Evolutionary conservation across 495 filamentous ascomycete genomes (phyloP).

Genomic region (Tuber magnatum): DNA sequence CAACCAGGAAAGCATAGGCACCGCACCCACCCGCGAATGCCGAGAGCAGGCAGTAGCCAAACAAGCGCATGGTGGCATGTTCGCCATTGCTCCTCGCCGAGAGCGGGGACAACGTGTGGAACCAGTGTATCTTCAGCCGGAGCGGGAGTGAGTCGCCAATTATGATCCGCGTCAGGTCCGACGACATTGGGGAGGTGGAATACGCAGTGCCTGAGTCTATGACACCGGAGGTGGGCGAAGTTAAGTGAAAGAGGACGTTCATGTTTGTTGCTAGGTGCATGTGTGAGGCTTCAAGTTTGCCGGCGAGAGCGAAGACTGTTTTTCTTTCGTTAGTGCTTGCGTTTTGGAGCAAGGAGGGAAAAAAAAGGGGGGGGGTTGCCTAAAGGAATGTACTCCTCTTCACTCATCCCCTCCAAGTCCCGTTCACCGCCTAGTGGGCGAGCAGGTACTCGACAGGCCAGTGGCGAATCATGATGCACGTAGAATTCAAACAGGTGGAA

Average conservation of each 20-base stretch:
- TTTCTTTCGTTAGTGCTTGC: constrained; percentile 7
- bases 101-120: constrained; percentile 55
- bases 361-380: constrained; percentile 23
- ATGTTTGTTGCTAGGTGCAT: constrained; percentile 83
- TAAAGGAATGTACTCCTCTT: constrained; percentile 53
- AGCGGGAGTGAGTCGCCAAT: constrained; percentile 82
- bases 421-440: constrained; percentile 50
- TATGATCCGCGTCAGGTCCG: constrained; percentile 57
- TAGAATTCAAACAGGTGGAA: constrained; percentile 99
- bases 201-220: constrained; percentile 83
- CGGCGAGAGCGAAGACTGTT: constrained; percentile 72
- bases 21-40: constrained; percentile 45
- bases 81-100: constrained; percentile 51
- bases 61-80: constrained; percentile 14
- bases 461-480: constrained; percentile 89
- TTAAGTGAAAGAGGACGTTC: constrained; percentile 49
- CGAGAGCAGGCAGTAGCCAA: constrained; percentile 40
- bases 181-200: constrained; percentile 62
- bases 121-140: constrained; percentile 76
- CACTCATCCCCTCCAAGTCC: constrained; percentile 16
- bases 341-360: background rate
- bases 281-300: constrained; percentile 80
- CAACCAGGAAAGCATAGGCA: constrained; percentile 41
- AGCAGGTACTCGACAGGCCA: constrained; percentile 84
- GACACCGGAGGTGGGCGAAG: constrained; percentile 50